Conservation (phyloP, 805 yeast genomes). For the Candida awuae region DNA sequence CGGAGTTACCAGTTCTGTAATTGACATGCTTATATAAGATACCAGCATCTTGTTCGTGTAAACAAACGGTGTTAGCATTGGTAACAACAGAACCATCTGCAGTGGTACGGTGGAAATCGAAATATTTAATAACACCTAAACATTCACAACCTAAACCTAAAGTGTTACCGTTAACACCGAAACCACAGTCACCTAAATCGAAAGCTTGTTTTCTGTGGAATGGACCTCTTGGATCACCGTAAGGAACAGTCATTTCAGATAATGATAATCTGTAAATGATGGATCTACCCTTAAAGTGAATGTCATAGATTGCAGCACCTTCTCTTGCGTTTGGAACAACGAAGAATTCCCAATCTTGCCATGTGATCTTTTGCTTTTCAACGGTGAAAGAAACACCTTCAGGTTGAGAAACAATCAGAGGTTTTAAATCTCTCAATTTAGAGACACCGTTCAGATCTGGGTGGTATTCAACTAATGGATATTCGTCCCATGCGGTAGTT, state of each 20-base stretch:
- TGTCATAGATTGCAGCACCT: slow-evolving; percentile 70
- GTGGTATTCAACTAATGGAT: slow-evolving; percentile 61
- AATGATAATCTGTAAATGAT: slow-evolving; percentile 63
- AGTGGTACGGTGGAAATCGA: slow-evolving; percentile 52
- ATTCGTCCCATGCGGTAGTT: slow-evolving; percentile 54
- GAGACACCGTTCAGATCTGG: slow-evolving; percentile 57
- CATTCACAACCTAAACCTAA: slow-evolving; percentile 74
- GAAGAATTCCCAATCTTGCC: slow-evolving; percentile 84
- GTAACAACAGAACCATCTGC: slow-evolving; percentile 54
- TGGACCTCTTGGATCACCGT: slow-evolving; percentile 79
- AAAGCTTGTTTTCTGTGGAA: slow-evolving; percentile 82
- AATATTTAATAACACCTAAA: slow-evolving; percentile 68
- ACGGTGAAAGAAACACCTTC: slow-evolving; percentile 69
- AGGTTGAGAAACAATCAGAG: slow-evolving; percentile 63
- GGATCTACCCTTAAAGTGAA: slow-evolving; percentile 68
- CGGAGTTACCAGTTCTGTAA: slow-evolving; percentile 65
- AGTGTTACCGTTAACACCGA: slow-evolving; percentile 64
- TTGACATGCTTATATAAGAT: slow-evolving; percentile 71
- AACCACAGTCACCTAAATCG: slow-evolving; percentile 80
- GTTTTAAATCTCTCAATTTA: slow-evolving; percentile 51
- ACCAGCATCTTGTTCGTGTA: slow-evolving; percentile 78
- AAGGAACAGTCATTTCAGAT: slow-evolving; percentile 84
- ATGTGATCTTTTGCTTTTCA: slow-evolving; percentile 51
- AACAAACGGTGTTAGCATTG: slow-evolving; percentile 64
- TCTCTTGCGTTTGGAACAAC: slow-evolving; percentile 66